Evolutionary conservation across 2,329 filamentous ascomycete species (phyloP), one percentile per base, ranked within the genome.

Genomic region (Botryotinia convoluta): DNA sequence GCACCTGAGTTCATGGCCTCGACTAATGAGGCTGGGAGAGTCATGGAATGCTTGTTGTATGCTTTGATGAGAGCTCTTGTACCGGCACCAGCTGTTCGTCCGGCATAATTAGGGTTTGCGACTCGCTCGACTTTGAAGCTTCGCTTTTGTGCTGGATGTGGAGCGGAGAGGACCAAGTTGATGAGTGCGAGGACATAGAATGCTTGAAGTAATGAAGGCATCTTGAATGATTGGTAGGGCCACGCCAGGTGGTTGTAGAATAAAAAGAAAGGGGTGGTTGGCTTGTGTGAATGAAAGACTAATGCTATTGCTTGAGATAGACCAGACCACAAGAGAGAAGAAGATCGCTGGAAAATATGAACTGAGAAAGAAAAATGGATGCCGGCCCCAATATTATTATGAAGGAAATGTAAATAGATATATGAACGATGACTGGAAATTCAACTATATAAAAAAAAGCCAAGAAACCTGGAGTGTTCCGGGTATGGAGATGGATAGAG

Each of bases 1-100:
- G 37, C 57, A 51, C 44, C 62, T n/a, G 63, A 45, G n/a, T 76
- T 76, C 77, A 80, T 75, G 29, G 81, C 81, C 45, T 83, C 84
- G 69, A 84, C 78, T 69, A 87, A 80, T 12, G 82, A 82, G 3
- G 83, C 77, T 3, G 85, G 82, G 63, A 87, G 82, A 54, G 83
- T 82, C 82, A 91, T 86, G 75, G 87, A 86, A 81, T 87, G 94
- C 81, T 95, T 95, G 77, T 85, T 83, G 81, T 92, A 91, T 26
- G 91, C 88, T 82, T 89, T 92, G 69, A 87, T 82, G 77, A 95
- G 85, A 69, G 91, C 90, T 72, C 79, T 81, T 0, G 79, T 80
- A 57, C 79, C 80, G 39, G 79, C 79, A 61, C 79, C 79, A 18
- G 76, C 71, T 6, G 77, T 67, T 59, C 79, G 73, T 29, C 78